Base-by-base conservation (phyloP, 2,329 filamentous ascomycete genomes). In the Penicillium vulpinum region DNA sequence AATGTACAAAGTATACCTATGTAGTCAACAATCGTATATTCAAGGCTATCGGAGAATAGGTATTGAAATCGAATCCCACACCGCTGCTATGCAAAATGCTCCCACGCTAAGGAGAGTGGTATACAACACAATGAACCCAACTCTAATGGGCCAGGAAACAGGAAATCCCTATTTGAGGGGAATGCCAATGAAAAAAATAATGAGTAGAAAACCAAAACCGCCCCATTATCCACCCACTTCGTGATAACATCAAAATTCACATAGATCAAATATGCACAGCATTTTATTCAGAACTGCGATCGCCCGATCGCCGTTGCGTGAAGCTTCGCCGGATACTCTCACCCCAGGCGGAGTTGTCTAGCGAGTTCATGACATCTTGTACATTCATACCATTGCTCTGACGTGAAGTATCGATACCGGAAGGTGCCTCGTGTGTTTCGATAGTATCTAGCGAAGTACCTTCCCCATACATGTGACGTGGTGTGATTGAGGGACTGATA, bases 341-440 rank as follows among this genome's bases (percentile, higher is more conserved):
- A 50, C 93, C 90, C 93, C 93, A 97, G 16, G 90, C 88, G 18
- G 91, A 94, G 68, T 93, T 90, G 68, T 94, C 91, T 53, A 97
- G 82, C 70, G 94, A 89, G 64, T 92, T 87, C 73, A 92, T 85
- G 64, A 95, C 89, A 67, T 92, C 88, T 46, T 87, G 84, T 48
- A 88, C 87, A 68, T 86, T 91, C 56, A 92, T 87, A 5, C 82
- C 81, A 73, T 88, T 92, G 53, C 83, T 85, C 24, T 86, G 83
- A 41, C 88, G 78, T 65, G 84, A 69, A 81, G 84, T 65, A 74
- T 75, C 51, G 57, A 68, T n/a, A 51, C 62, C 26, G 31, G 61
- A 22, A 29, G 60, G 47, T 6, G 60, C 53, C 28, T 59, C 62
- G 15, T 62, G 67, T 33, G 48, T 63, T 43, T 62, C 62, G 9